Conservation (phyloP, 306 rosid genomes). For the Sicyos edulis region DNA sequence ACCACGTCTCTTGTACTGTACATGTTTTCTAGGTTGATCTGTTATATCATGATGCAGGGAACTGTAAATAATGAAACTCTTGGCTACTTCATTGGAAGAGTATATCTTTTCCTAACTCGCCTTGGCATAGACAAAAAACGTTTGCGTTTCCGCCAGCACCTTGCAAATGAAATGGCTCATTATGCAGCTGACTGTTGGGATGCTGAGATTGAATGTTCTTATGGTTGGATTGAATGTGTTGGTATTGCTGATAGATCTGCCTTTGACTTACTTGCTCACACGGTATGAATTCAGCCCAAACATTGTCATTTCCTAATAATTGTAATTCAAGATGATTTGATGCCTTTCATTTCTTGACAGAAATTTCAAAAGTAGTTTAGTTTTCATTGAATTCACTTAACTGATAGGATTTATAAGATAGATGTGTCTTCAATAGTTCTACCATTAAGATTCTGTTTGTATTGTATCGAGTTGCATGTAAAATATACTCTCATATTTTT, state of each 20-base stretch:
- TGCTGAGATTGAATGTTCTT: conserved; percentile 91
- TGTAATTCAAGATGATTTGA: neutral
- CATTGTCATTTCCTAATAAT: neutral
- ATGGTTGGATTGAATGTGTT: conserved; percentile 98
- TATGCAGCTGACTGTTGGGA: conserved; percentile 99
- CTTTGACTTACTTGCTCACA: conserved; percentile 82
- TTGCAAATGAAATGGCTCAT: conserved; percentile 98
- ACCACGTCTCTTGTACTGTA: neutral
- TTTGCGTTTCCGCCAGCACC: conserved; percentile 83
- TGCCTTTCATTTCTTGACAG: neutral
- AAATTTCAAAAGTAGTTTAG: neutral
- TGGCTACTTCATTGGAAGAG: conserved; percentile 96
- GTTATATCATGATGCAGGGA: conserved; percentile 39
- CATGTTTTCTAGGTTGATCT: neutral
- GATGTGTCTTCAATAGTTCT: neutral
- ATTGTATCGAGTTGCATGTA: neutral
- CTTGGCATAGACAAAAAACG: conserved; percentile 75
- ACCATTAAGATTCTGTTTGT: neutral
- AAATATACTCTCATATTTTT: conserved; percentile 14
- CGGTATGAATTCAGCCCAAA: conserved; percentile 40
- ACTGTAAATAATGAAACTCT: conserved; percentile 85
- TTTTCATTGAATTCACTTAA: conserved; percentile 1
- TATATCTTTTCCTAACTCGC: conserved; percentile 72
- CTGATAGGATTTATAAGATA: too few relatives aligned
- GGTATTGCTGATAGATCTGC: conserved; percentile 99